Conservation (phyloP, 129 eudicot genomes). For the Pseudognaphalium luteoalbum region DNA sequence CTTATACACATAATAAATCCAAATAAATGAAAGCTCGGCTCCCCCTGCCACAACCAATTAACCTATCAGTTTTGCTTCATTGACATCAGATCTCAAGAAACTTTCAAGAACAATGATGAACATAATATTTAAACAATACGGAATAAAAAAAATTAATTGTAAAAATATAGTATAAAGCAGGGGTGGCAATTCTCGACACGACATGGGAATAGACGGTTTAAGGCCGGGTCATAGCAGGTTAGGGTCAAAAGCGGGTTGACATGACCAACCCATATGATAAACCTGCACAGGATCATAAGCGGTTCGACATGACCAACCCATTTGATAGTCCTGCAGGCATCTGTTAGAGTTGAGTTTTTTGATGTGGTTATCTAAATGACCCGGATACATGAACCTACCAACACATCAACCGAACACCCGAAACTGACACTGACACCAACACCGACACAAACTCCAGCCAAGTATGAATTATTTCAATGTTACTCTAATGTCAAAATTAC, state of each 20-base stretch:
- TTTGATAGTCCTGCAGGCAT: no score
- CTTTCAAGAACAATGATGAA: constrained; percentile 3
- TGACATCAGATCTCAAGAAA: neutral
- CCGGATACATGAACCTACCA: neutral
- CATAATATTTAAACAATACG: neutral
- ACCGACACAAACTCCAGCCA: neutral
- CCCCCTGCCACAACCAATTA: constrained; percentile 58
- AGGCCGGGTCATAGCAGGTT: no score
- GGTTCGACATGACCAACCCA: no score
- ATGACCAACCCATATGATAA: no score
- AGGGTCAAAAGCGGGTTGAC: no score
- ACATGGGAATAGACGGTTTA: no score
- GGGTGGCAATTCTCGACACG: no score
- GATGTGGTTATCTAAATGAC: no score
- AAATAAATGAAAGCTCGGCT: constrained; percentile 89
- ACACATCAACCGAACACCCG: neutral
- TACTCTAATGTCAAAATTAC: neutral
- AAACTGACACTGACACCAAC: neutral
- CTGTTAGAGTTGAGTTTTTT: no score
- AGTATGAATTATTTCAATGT: neutral
- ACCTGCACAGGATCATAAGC: no score
- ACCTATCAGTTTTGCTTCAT: neutral
- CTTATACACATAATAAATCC: constrained; percentile 97
- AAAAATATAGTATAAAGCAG: neutral
- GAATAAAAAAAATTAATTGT: neutral